A percentile compares a stretch with the other conserved stretches of the same genome.
Evolutionary conservation across 345 rosid genomes (phyloP).

Genomic region (Iberis pinnata): DNA sequence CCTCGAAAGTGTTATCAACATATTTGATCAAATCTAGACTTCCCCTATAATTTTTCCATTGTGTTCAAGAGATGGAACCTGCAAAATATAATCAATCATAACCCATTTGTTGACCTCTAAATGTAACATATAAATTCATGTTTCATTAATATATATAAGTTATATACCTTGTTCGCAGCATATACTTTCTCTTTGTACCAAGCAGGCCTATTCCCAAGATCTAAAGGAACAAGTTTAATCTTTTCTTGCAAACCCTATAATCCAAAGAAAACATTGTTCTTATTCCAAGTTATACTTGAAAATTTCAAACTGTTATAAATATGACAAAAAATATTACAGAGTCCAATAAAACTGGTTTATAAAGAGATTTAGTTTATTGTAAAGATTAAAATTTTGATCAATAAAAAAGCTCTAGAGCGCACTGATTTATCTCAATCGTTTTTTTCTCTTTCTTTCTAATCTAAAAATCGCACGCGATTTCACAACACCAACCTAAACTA

Average conservation of each 20-base stretch:
- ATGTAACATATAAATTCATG: no score
- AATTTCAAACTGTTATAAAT: no score
- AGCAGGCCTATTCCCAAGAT: constrained; percentile 67
- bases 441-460: no score
- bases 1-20: constrained; percentile 75
- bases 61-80: constrained; percentile 95
- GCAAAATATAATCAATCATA: neutral
- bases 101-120: neutral
- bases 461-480: no score
- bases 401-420: no score
- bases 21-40: constrained; percentile 77
- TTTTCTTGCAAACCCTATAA: constrained; percentile 69
- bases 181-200: constrained; percentile 90
- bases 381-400: no score
- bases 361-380: no score
- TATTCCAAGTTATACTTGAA: neutral
- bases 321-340: no score
- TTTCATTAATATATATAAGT: neutral
- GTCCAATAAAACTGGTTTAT: no score
- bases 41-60: constrained; percentile 79
- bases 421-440: no score
- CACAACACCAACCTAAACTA: no score
- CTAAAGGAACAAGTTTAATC: constrained; percentile 70
- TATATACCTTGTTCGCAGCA: constrained; percentile 65
- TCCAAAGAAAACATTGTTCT: neutral